Conservation (phyloP, 176 grass and related monocot species). For the Avena eriantha region DNA sequence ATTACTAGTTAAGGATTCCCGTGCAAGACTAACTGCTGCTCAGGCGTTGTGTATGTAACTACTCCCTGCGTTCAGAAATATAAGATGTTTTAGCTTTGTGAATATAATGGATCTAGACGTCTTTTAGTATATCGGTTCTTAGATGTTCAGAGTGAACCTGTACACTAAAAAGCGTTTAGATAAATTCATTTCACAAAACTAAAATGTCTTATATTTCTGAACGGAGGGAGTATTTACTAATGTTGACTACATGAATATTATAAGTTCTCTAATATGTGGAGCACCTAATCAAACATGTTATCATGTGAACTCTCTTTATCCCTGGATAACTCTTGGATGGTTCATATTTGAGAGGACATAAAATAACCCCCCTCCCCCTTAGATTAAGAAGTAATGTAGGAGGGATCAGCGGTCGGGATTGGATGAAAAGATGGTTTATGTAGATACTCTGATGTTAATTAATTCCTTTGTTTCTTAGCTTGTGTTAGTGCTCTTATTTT, state of each 20-base stretch:
- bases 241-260: background rate
- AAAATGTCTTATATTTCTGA: no score
- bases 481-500: background rate
- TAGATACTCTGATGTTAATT: conserved; percentile 23
- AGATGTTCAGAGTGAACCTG: no score
- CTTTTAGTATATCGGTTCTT: no score
- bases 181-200: no score
- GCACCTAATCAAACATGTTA: conserved; percentile 13
- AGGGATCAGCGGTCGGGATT: conserved; percentile 2
- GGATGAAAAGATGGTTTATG: conserved; percentile 7
- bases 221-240: no score
- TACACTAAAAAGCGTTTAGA: no score
- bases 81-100: no score
- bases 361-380: background rate
- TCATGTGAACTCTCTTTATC: background rate
- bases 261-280: conserved; percentile 31
- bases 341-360: conserved; percentile 24
- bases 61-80: no score
- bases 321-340: background rate
- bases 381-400: background rate
- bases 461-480: conserved; percentile 3
- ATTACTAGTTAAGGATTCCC: conserved; percentile 95
- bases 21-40: conserved; percentile 90
- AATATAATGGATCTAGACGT: no score
- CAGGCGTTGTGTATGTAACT: conserved; percentile 99